Evolutionary conservation across 306 rosid species (phyloP).

Genomic region (Nissolia schottii): DNA sequence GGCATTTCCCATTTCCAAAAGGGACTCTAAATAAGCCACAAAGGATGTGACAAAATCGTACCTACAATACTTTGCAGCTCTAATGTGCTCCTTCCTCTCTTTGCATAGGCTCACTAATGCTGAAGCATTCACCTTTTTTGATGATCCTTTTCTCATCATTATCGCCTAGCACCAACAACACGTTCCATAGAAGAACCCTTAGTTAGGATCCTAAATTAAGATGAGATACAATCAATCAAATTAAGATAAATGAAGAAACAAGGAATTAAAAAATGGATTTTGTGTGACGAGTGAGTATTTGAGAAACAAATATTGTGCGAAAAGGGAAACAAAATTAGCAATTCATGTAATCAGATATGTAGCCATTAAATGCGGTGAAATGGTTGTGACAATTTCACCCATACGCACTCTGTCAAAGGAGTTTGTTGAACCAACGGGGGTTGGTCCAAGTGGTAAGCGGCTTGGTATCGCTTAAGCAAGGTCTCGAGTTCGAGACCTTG

Average conservation of each 20-base stretch:
- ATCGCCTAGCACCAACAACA: background rate
- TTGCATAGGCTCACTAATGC: constrained; percentile 23
- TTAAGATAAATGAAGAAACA: background rate
- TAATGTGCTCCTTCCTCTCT: constrained; percentile 27
- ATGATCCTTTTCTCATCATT: constrained; percentile 12
- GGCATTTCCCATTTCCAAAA: constrained; percentile 26
- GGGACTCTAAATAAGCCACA: constrained; percentile 20
- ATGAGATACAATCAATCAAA: background rate
- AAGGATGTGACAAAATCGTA: constrained; percentile 22
- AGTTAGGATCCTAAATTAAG: background rate
- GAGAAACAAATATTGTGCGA: background rate
- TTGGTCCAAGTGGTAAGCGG: too few relatives aligned
- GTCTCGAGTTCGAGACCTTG: too few relatives aligned
- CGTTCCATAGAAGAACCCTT: background rate
- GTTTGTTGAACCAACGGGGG: background rate
- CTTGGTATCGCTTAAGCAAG: too few relatives aligned
- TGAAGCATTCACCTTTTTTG: constrained; percentile 23
- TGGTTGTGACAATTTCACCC: background rate
- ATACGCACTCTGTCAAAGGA: background rate
- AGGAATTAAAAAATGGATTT: background rate
- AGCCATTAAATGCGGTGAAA: background rate
- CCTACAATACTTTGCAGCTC: constrained; percentile 19
- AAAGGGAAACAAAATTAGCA: background rate
- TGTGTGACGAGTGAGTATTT: background rate
- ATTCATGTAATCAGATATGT: background rate